Percentiles rank a stretch among this genome's conserved stretches.
Evolutionary conservation across 176 grass and related monocot genomes (phyloP).

Genomic region (Hyparrhenia diplandra): DNA sequence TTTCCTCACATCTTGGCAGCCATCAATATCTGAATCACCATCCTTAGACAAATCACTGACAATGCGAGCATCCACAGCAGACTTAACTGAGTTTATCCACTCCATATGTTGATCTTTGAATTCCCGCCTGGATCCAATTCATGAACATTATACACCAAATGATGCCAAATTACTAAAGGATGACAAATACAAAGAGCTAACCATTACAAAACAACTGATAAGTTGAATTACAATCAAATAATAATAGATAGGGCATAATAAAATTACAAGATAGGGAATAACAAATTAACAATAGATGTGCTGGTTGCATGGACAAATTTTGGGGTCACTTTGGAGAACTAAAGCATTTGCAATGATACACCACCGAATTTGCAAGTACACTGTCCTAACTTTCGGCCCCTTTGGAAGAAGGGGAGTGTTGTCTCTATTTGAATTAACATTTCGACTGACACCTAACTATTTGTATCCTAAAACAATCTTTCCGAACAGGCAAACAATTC

Average conservation of each 20-base stretch:
- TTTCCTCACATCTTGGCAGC: conserved; percentile 55
- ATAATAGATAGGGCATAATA: not conserved
- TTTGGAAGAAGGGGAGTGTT: not conserved
- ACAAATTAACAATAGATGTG: not conserved
- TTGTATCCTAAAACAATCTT: not conserved
- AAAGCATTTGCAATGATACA: not conserved
- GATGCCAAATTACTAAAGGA: not conserved
- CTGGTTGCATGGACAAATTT: not conserved
- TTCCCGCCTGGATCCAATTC: conserved; percentile 59
- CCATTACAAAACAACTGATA: not conserved
- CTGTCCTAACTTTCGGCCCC: not conserved
- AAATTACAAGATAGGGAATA: not conserved
- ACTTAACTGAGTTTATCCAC: conserved; percentile 75
- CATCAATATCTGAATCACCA: conserved; percentile 34
- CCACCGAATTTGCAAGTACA: not conserved
- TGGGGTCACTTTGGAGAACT: not conserved
- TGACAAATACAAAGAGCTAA: not conserved
- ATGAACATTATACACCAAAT: conserved; percentile 19
- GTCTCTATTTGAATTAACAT: not conserved
- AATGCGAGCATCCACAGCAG: conserved; percentile 67
- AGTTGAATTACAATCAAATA: not conserved
- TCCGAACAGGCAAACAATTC: not conserved
- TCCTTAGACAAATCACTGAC: conserved; percentile 45
- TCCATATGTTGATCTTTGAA: conserved; percentile 84
- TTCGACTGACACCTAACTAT: not conserved